Percentiles rank a stretch among this genome's conserved stretches.
Evolutionary conservation across 768 basidiomycete species (phyloP).

Genomic region (Lactarius sp.): DNA sequence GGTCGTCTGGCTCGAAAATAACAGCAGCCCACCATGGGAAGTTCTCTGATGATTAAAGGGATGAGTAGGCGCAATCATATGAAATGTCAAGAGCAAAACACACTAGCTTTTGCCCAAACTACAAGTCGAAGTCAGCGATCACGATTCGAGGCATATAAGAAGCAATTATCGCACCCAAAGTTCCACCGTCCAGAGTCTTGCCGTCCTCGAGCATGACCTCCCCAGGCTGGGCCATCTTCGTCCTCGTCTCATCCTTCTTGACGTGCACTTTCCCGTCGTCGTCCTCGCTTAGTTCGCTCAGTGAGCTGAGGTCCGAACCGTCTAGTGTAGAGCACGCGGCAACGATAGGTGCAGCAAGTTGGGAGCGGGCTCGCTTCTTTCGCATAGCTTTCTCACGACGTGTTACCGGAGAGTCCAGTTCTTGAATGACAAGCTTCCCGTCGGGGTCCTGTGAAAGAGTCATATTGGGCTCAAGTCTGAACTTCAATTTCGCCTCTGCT

Average conservation of each 20-base stretch:
- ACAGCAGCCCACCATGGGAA: conserved; percentile 90
- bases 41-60: conserved; percentile 41
- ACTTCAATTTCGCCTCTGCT: conserved; percentile 9
- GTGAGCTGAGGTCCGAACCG: conserved; percentile 23
- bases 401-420: conserved; percentile 65
- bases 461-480: conserved; percentile 22
- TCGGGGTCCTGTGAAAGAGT: conserved; percentile 34
- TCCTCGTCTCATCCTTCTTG: conserved; percentile 15
- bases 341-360: conserved; percentile 19
- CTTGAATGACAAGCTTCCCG: conserved; percentile 61
- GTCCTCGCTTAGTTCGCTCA: conserved; percentile 23
- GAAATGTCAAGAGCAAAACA: conserved; percentile 28
- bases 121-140: neutral
- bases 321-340: conserved; percentile 10
- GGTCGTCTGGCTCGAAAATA: conserved; percentile 59
- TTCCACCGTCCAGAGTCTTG: conserved; percentile 47
- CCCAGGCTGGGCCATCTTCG: conserved; percentile 29
- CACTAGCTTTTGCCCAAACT: conserved; percentile 86
- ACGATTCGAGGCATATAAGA: neutral
- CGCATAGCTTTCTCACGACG: conserved; percentile 53
- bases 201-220: conserved; percentile 35
- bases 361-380: conserved; percentile 33
- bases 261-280: conserved; percentile 9
- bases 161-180: conserved; percentile 51
- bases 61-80: neutral